Conservation (phyloP, 129 eudicot genomes). For the Chrysanthemum lavandulifolium region DNA sequence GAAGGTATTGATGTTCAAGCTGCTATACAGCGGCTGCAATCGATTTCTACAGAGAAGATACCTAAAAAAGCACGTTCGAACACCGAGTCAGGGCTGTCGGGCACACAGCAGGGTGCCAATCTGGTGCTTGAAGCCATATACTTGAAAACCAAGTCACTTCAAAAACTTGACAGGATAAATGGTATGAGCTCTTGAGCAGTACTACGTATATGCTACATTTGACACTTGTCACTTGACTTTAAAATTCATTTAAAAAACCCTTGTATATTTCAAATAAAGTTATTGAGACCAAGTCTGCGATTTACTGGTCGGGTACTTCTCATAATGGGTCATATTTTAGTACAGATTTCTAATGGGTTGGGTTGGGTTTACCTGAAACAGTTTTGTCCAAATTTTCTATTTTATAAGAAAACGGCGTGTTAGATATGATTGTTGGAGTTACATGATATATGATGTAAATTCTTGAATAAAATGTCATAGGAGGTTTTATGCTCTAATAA, state of each 20-base stretch:
- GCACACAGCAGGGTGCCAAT: conserved; percentile 80
- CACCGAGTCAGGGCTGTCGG: conserved; percentile 42
- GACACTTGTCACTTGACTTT: neutral
- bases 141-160: conserved; percentile 92
- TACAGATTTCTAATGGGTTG: too few relatives aligned
- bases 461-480: too few relatives aligned
- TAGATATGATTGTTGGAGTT: too few relatives aligned
- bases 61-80: conserved; percentile 63
- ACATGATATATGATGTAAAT: too few relatives aligned
- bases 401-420: too few relatives aligned
- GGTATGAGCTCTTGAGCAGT: conserved; percentile 42
- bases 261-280: neutral
- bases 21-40: conserved; percentile 77
- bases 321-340: too few relatives aligned
- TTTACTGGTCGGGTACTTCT: too few relatives aligned
- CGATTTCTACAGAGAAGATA: conserved; percentile 57
- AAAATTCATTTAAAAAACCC: neutral
- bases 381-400: too few relatives aligned
- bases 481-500: too few relatives aligned
- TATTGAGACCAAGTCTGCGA: too few relatives aligned
- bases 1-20: conserved; percentile 93
- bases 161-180: conserved; percentile 68
- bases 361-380: too few relatives aligned
- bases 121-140: conserved; percentile 91
- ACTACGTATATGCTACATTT: neutral